Conservation (phyloP, 2,329 filamentous ascomycete genomes). For the Claviceps humidiphila region DNA sequence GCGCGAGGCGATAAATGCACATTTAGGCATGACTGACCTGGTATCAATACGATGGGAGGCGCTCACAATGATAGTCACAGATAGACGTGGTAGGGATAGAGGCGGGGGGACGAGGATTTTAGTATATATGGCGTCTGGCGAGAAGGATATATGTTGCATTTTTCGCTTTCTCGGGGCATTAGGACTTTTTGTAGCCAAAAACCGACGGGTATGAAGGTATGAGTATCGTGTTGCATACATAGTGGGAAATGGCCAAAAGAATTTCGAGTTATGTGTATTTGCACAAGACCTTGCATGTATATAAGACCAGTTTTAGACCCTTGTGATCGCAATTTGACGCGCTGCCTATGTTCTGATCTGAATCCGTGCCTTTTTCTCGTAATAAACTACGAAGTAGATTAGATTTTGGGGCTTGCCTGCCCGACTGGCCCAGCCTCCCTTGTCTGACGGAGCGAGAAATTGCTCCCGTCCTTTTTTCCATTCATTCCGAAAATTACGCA, state of each 20-base stretch:
- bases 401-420: no score
- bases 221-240: not conserved
- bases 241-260: not conserved
- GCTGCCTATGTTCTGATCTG: not conserved
- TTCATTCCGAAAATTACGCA: not conserved
- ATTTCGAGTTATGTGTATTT: not conserved
- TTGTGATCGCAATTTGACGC: not conserved
- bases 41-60: not conserved
- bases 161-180: not conserved
- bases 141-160: not conserved
- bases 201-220: not conserved
- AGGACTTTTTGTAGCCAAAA: not conserved
- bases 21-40: constrained; percentile 48
- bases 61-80: not conserved
- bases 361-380: not conserved
- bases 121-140: constrained; percentile 4
- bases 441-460: not conserved
- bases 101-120: not conserved
- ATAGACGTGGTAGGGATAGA: not conserved
- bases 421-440: not conserved
- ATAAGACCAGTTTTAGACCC: not conserved
- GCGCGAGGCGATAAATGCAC: constrained; percentile 62
- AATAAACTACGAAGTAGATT: not conserved
- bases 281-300: not conserved
- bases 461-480: no score